A percentile compares a stretch with the other conserved stretches of the same genome.
Conservation (phyloP, 306 rosid species). For the Casuarina equisetifolia region DNA sequence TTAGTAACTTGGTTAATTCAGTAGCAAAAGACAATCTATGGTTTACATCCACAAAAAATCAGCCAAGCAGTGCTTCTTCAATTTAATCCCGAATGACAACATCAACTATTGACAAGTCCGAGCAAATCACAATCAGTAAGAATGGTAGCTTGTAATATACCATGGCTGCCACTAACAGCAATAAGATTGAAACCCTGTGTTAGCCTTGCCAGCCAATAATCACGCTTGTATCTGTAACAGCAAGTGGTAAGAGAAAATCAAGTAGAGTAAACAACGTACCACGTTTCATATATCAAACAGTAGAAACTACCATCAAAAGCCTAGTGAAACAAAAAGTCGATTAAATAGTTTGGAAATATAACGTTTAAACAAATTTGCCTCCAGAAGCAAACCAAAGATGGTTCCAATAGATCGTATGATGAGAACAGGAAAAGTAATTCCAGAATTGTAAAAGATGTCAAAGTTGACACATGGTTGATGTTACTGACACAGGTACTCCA, state of each 20-base stretch:
- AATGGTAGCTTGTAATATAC: constrained; percentile 6
- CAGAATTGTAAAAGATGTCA: neutral
- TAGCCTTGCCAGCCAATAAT: constrained; percentile 28
- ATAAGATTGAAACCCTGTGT: constrained; percentile 30
- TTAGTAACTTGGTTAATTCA: neutral
- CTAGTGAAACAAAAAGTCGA: neutral
- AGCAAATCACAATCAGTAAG: neutral
- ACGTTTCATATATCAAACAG: neutral
- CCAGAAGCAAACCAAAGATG: neutral
- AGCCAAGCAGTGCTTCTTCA: neutral
- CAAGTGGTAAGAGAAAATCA: neutral
- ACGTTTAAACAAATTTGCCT: neutral
- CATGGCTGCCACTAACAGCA: constrained; percentile 40
- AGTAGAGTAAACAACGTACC: neutral
- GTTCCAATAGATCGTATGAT: neutral
- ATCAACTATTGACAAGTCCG: neutral
- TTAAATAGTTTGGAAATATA: no score
- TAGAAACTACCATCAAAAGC: neutral
- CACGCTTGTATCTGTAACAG: constrained; percentile 27
- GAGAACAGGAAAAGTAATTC: neutral
- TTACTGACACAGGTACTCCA: constrained; percentile 36
- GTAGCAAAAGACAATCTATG: neutral
- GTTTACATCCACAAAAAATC: neutral
- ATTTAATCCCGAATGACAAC: neutral
- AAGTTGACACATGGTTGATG: neutral